Evolutionary conservation across 805 yeast species (phyloP).

Genomic region (Pichia gijzeniarum): DNA sequence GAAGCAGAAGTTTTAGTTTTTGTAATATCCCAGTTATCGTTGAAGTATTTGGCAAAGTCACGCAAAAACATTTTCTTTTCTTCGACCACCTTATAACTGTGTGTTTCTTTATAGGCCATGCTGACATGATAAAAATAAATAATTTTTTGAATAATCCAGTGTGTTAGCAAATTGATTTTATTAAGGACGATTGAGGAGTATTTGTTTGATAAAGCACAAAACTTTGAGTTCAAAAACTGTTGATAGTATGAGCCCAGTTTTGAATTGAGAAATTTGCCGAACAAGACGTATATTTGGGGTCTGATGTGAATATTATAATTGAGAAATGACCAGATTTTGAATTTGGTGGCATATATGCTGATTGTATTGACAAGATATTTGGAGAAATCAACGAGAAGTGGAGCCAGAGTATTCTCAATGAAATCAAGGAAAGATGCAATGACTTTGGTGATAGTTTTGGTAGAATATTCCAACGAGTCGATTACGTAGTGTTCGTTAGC

Average conservation of each 20-base stretch:
- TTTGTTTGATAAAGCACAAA: not conserved
- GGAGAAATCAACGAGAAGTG: constrained; percentile 7
- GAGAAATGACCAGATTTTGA: constrained; percentile 12
- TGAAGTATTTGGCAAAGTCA: constrained; percentile 2
- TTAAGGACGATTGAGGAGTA: no score
- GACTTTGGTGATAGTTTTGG: constrained; percentile 1
- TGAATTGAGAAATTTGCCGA: constrained; percentile 14
- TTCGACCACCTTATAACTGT: constrained; percentile 23
- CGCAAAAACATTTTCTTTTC: not conserved
- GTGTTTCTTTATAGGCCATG: constrained; percentile 20
- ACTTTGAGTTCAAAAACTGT: constrained; percentile 10
- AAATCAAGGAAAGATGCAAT: not conserved
- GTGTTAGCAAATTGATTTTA: not conserved
- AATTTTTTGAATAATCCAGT: constrained; percentile 8
- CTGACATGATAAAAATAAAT: constrained; percentile 18
- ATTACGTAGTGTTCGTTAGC: constrained; percentile 6
- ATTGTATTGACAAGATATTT: constrained; percentile 6
- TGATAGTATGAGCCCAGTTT: constrained; percentile 19
- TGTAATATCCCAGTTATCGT: not conserved
- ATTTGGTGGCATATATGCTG: constrained; percentile 9
- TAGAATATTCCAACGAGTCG: constrained; percentile 1
- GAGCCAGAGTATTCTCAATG: constrained; percentile 13
- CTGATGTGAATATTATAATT: constrained; percentile 21
- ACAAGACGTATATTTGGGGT: constrained; percentile 16
- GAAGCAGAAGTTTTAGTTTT: not conserved